phyloP scores from a whole-genome alignment of 768 basidiomycete genomes.

The Solioccasus polychromus region DNA sequence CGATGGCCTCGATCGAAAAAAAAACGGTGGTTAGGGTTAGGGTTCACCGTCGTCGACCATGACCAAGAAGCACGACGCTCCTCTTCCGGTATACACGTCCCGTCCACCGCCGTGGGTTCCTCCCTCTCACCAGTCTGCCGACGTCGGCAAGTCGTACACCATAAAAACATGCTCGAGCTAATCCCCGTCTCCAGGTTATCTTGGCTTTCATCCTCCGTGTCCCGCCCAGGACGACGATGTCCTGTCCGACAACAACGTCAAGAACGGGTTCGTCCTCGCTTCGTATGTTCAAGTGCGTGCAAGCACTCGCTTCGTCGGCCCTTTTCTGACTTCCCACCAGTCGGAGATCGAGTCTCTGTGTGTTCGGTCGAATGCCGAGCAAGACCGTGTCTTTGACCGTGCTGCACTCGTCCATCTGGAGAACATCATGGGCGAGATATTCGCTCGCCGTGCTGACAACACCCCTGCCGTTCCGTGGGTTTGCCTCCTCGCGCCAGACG shows the following conservation, averaged over 20 bases:
- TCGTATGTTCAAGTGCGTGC: conserved; percentile 56
- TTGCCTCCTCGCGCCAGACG: background rate
- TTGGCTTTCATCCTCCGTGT: conserved; percentile 73
- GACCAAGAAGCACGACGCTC: conserved; percentile 24
- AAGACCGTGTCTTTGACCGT: conserved; percentile 48
- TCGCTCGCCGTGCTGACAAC: conserved; percentile 56
- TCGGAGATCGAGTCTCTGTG: conserved; percentile 21
- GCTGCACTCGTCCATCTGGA: conserved; percentile 61
- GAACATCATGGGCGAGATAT: conserved; percentile 74
- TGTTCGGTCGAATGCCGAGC: conserved; percentile 21
- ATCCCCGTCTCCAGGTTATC: conserved; percentile 50
- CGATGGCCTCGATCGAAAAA: too few relatives aligned
- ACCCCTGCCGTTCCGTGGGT: conserved; percentile 64
- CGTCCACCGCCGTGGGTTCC: conserved; percentile 76
- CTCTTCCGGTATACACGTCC: conserved; percentile 57
- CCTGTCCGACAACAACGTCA: conserved; percentile 61
- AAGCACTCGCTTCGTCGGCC: background rate
- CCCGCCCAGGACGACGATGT: conserved; percentile 74
- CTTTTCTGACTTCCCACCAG: conserved; percentile 10
- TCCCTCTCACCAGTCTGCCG: conserved; percentile 59
- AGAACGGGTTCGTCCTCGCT: conserved; percentile 57
- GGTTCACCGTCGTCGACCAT: too few relatives aligned
- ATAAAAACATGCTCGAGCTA: background rate
- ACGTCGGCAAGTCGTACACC: conserved; percentile 52
- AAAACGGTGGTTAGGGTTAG: too few relatives aligned